Conservation (phyloP, 2,329 filamentous ascomycete genomes). For the Colletotrichum sp. region DNA sequence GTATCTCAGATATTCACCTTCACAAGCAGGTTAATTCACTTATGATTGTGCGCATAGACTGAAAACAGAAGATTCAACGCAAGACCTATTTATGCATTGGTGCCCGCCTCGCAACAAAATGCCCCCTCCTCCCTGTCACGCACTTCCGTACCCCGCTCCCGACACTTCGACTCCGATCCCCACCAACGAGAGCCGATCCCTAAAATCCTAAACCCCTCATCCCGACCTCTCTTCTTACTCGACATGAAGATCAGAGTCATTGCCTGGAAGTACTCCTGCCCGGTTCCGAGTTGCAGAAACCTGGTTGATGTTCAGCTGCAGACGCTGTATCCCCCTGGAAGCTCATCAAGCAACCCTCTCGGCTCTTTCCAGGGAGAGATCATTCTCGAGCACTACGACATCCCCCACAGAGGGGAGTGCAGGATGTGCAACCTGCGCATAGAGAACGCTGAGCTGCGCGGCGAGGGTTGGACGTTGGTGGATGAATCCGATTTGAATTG, state of each 20-base stretch:
- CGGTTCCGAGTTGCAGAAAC: neutral
- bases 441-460: neutral
- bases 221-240: neutral
- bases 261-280: neutral
- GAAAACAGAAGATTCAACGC: rapidly evolving
- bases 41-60: neutral
- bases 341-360: neutral
- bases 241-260: neutral
- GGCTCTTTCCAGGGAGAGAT: neutral
- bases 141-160: neutral
- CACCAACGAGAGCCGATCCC: neutral
- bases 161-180: neutral
- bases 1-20: neutral
- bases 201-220: neutral
- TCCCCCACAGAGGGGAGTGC: neutral
- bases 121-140: neutral
- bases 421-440: neutral
- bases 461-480: neutral
- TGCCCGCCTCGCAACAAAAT: neutral
- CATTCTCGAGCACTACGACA: neutral
- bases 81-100: neutral
- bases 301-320: neutral
- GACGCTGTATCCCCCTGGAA: neutral
- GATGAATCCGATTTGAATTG: neutral
- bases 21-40: neutral